Base-by-base conservation (phyloP, 2,329 filamentous ascomycete species). In the Pseudocercospora macadamiae region DNA sequence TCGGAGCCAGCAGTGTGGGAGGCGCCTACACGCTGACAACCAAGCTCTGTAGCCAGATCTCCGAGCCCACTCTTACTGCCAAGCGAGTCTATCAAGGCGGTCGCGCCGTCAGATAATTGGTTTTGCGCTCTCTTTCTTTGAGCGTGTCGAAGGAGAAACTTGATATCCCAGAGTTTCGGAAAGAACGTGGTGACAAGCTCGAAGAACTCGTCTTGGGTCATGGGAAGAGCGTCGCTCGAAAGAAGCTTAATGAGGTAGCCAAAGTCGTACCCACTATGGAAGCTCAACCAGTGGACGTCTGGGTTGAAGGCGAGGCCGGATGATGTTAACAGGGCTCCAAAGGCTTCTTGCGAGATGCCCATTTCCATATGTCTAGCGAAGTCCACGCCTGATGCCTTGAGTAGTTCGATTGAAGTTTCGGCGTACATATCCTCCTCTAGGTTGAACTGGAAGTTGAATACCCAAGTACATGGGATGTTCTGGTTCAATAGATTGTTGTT, bases 401-500 rank as follows among this genome's bases (percentile, higher is more conserved):
- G 83, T 68, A 96, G 91, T 65, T 95, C 89, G 66, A 97, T 97
- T 14, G 92, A 97, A 58, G 92, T 89, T 73, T 96, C 89, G 64
- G 96, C 95, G 77, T 96, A 97, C 95, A 99, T 99, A 77, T 99
- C 95, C 36, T 93, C 87, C 66, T 95, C 90, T 8, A 97, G 82
- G 1, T 91, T 95, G 76, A 97, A 99, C 68, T 93, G 89, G 78
- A 99, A 99, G 81, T 99, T 97, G 83, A 99, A 99, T 68, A 97
- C 93, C 95, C 95, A 99, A 16, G 93, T 96, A 72, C 90, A 96
- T 14, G 91, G 93, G 59, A 91, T 64, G 14, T 59, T 60, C 34
- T 64, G 87, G 49, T 84, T 82, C 55, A 70, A 63, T n/a, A 70
- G 59, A 34, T 65, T 63, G 53, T 68, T 67, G n/a, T 62, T 65